Evolutionary conservation across 805 yeast genomes (phyloP).

Genomic region (Kodamaea sagamina): DNA sequence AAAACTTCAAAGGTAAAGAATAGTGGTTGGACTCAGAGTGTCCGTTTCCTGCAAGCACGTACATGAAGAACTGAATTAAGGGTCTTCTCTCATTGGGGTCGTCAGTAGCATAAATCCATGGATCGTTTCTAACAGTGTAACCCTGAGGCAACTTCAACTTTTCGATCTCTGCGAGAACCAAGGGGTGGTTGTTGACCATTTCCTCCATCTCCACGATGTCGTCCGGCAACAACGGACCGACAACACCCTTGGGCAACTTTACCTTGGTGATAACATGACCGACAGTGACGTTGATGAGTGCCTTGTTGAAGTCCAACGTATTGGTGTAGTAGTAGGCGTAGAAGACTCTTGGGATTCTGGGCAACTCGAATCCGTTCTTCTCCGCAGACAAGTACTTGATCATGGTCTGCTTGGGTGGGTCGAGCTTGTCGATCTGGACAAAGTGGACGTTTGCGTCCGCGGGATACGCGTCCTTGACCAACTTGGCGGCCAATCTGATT

Average conservation of each 20-base stretch:
- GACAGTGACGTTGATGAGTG: slow-evolving; percentile 64
- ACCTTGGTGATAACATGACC: slow-evolving; percentile 62
- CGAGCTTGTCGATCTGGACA: slow-evolving; percentile 65
- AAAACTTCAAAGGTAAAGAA: slow-evolving; percentile 69
- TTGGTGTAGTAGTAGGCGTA: slow-evolving; percentile 63
- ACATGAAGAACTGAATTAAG: slow-evolving; percentile 74
- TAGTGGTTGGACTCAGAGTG: slow-evolving; percentile 76
- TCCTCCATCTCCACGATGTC: slow-evolving; percentile 59
- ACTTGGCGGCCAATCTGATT: slow-evolving; percentile 56
- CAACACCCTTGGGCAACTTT: slow-evolving; percentile 58
- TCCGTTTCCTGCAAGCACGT: slow-evolving; percentile 60
- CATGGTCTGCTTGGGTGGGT: slow-evolving; percentile 80
- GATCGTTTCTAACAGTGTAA: slow-evolving; percentile 62
- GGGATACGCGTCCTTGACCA: slow-evolving; percentile 59
- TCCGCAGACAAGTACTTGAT: slow-evolving; percentile 67
- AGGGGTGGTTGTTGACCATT: slow-evolving; percentile 53
- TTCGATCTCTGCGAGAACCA: slow-evolving; percentile 61
- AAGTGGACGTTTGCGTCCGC: slow-evolving; percentile 59
- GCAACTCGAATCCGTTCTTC: slow-evolving; percentile 48
- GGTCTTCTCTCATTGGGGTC: slow-evolving; percentile 59
- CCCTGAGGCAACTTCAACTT: slow-evolving; percentile 63
- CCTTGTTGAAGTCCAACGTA: slow-evolving; percentile 60
- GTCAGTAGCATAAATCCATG: slow-evolving; percentile 88
- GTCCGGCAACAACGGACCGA: slow-evolving; percentile 73
- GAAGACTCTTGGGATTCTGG: slow-evolving; percentile 66